phyloP scores from a whole-genome alignment of 2,329 filamentous ascomycete genomes.

The Trichoderma sp. region DNA sequence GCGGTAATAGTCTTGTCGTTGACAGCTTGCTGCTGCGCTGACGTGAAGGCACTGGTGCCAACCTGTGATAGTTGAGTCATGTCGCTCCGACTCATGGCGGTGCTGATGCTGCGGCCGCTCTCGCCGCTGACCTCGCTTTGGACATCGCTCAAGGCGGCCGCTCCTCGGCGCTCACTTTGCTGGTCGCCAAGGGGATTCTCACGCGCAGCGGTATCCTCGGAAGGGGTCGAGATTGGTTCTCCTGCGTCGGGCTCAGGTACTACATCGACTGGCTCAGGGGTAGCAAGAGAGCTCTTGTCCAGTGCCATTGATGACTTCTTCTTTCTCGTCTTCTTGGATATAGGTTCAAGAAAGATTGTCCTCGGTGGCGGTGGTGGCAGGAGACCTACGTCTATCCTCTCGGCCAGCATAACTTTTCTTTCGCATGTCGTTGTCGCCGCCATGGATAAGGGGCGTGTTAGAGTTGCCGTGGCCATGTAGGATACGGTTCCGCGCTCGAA shows the following conservation, averaged over 20 bases:
- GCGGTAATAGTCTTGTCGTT: constrained; percentile 81
- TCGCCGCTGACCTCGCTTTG: constrained; percentile 71
- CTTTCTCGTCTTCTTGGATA: constrained; percentile 68
- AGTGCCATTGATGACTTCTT: constrained; percentile 53
- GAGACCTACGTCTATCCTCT: constrained; percentile 81
- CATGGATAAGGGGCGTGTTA: constrained; percentile 87
- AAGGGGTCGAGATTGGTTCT: constrained; percentile 34
- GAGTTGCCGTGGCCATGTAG: constrained; percentile 85
- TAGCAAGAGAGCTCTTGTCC: constrained; percentile 48
- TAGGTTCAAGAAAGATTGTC: constrained; percentile 83
- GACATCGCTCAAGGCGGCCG: constrained; percentile 52
- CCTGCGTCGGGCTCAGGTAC: constrained; percentile 40
- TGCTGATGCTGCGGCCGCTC: constrained; percentile 68
- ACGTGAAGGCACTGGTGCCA: constrained; percentile 31
- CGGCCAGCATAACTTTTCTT: constrained; percentile 74
- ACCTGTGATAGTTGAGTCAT: constrained; percentile 40
- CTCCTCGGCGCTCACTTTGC: constrained; percentile 35
- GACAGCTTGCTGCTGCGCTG: constrained; percentile 46
- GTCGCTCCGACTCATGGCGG: constrained; percentile 56
- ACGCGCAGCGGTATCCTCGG: not conserved
- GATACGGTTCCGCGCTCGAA: constrained; percentile 94
- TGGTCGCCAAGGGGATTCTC: constrained; percentile 45
- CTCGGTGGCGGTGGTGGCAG: constrained; percentile 74
- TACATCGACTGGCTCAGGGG: constrained; percentile 42
- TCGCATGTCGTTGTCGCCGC: constrained; percentile 78